Evolutionary conservation across 257 asterid genomes (phyloP).

Genomic region (Mentha longifolia): DNA sequence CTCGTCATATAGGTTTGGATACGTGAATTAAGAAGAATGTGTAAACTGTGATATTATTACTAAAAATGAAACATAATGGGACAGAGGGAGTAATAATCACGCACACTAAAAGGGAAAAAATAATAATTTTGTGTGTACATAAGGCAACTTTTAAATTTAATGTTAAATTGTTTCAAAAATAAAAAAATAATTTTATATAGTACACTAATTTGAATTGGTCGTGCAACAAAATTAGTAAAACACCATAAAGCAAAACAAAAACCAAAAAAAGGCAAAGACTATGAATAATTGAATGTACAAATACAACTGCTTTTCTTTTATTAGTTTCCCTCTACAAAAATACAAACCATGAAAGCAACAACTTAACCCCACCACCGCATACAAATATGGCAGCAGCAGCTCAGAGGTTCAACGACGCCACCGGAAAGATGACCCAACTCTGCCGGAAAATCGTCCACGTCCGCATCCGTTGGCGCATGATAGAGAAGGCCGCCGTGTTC

Average conservation of each 20-base stretch:
- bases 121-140: too few relatives aligned
- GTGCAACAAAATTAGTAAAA: background rate
- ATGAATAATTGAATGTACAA: background rate
- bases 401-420: slow-evolving; percentile 45
- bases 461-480: slow-evolving; percentile 63
- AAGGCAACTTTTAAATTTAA: too few relatives aligned
- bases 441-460: slow-evolving; percentile 63
- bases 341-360: background rate
- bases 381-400: slow-evolving; percentile 29
- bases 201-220: background rate
- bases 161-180: too few relatives aligned
- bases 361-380: background rate
- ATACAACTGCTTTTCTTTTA: background rate
- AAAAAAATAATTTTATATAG: too few relatives aligned
- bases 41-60: too few relatives aligned
- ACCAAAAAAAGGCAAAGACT: background rate
- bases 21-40: too few relatives aligned
- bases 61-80: too few relatives aligned
- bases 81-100: too few relatives aligned
- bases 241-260: background rate
- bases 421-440: slow-evolving; percentile 64
- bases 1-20: too few relatives aligned
- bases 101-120: too few relatives aligned
- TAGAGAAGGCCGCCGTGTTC: slow-evolving; percentile 51
- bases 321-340: too few relatives aligned